Conservation (phyloP, 2,329 filamentous ascomycete genomes). For the Botrytis pseudocinerea region DNA sequence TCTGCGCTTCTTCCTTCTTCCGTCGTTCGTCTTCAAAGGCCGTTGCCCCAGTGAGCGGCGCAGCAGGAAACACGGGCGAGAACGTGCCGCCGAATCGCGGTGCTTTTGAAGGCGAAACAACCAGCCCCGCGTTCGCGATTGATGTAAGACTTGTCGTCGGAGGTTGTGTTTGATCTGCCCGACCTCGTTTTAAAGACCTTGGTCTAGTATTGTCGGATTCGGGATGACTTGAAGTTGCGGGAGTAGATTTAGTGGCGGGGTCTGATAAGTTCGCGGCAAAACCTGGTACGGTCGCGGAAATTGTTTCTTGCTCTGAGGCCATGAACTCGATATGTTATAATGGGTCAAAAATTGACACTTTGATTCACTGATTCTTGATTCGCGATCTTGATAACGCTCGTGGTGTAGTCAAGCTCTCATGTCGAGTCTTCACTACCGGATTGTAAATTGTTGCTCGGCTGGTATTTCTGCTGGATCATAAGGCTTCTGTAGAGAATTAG, state of each 20-base stretch:
- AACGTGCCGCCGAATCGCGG: slow-evolving; percentile 39
- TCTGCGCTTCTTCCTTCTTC: slow-evolving; percentile 49
- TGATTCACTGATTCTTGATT: slow-evolving; percentile 6
- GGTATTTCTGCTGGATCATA: slow-evolving; percentile 29
- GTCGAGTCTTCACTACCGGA: slow-evolving; percentile 30
- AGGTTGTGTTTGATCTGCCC: slow-evolving; percentile 34
- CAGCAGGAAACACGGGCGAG: slow-evolving; percentile 41
- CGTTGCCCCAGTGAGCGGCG: slow-evolving; percentile 54
- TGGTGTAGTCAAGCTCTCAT: slow-evolving; percentile 32
- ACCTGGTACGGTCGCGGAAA: slow-evolving; percentile 32
- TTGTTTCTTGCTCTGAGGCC: slow-evolving; percentile 38
- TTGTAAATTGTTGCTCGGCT: slow-evolving; percentile 25
- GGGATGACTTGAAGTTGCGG: slow-evolving; percentile 25
- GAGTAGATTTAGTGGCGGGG: slow-evolving; percentile 28
- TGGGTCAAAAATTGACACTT: neutral
- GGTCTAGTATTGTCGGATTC: slow-evolving; percentile 32
- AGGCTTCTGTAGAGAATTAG: slow-evolving; percentile 26
- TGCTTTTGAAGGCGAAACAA: slow-evolving; percentile 40
- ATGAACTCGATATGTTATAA: slow-evolving; percentile 30
- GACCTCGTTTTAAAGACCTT: slow-evolving; percentile 39
- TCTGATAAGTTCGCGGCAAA: slow-evolving; percentile 34
- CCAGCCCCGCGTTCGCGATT: slow-evolving; percentile 36
- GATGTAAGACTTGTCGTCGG: slow-evolving; percentile 31
- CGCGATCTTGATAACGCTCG: slow-evolving; percentile 28
- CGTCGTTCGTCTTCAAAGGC: slow-evolving; percentile 56